A percentile compares a stretch with the other conserved stretches of the same genome.
These are phyloP conservation scores for Fusarium torreyae DNA, from an alignment of 2,329 filamentous ascomycete species.

Conservation along the genomic window DNA sequence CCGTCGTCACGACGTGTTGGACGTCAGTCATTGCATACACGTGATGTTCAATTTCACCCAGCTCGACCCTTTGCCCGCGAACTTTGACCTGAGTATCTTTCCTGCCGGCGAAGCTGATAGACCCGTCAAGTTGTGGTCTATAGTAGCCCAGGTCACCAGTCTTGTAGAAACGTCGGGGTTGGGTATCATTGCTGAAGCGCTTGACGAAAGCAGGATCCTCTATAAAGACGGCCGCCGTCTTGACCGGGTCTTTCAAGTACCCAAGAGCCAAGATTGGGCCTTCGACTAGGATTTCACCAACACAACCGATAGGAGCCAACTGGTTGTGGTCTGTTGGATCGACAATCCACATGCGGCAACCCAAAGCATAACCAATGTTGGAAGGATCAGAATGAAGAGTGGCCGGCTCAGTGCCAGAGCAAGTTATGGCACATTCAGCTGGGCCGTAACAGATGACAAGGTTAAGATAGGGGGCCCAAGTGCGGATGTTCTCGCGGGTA, in stretches of 20 bases:
- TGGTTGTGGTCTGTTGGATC: constrained; percentile 3
- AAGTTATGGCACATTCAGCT: neutral
- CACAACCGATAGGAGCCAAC: constrained; percentile 1
- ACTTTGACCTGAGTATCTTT: too few relatives aligned
- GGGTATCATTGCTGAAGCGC: too few relatives aligned
- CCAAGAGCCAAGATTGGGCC: neutral
- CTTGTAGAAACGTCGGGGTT: too few relatives aligned
- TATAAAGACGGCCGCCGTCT: constrained; percentile 9
- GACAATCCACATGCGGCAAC: neutral
- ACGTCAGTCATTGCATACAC: constrained; percentile 8
- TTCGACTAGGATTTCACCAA: constrained; percentile 9
- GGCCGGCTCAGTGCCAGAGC: too few relatives aligned
- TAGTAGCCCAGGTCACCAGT: too few relatives aligned
- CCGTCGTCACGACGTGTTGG: constrained; percentile 15
- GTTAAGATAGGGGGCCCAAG: neutral
- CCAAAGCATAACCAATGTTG: too few relatives aligned
- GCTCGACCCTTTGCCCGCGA: too few relatives aligned
- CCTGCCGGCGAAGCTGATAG: too few relatives aligned
- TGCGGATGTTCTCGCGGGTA: neutral
- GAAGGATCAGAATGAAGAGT: too few relatives aligned
- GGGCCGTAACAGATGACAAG: neutral
- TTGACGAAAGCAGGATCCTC: neutral
- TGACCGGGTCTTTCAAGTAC: neutral
- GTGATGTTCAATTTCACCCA: too few relatives aligned
- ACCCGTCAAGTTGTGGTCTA: too few relatives aligned